These are phyloP conservation scores for Metschnikowia koreensis DNA, from an alignment of 805 yeast species.

Conservation along the genomic window DNA sequence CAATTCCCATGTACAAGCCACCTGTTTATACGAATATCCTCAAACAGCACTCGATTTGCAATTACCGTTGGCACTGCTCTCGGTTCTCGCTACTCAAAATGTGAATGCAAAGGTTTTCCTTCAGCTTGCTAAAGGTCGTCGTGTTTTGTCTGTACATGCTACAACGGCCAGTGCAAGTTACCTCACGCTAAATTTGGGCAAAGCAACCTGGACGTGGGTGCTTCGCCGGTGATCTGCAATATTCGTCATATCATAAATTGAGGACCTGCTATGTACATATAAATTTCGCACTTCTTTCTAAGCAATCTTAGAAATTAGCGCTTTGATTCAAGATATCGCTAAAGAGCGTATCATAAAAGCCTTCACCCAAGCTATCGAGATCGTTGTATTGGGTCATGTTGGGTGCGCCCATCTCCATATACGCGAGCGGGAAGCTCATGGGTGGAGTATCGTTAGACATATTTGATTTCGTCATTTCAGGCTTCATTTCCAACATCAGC, in stretches of 20 bases:
- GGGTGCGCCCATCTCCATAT: background rate
- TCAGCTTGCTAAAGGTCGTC: conserved; percentile 2
- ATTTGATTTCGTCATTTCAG: conserved; percentile 10
- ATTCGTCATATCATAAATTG: background rate
- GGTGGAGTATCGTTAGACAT: conserved; percentile 9
- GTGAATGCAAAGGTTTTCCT: conserved; percentile 8
- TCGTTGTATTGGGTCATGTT: conserved; percentile 5
- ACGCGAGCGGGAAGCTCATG: conserved; percentile 5
- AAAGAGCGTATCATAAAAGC: conserved; percentile 12
- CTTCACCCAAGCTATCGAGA: conserved; percentile 7
- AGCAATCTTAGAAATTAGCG: background rate
- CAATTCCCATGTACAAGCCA: conserved; percentile 12
- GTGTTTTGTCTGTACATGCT: conserved; percentile 10
- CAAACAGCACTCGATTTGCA: background rate
- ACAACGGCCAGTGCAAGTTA: conserved; percentile 3
- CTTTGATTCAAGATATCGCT: conserved; percentile 6
- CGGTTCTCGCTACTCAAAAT: background rate
- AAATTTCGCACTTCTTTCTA: background rate
- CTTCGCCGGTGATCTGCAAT: background rate
- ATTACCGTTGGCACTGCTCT: background rate
- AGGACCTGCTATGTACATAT: background rate
- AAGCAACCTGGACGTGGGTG: conserved; percentile 4
- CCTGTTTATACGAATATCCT: conserved; percentile 12
- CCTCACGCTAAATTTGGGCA: background rate
- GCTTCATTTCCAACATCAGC: conserved; percentile 16